Percentiles rank a stretch among this genome's conserved stretches.
Conservation (phyloP, 805 yeast genomes). For the Kuraishia ogatae region DNA sequence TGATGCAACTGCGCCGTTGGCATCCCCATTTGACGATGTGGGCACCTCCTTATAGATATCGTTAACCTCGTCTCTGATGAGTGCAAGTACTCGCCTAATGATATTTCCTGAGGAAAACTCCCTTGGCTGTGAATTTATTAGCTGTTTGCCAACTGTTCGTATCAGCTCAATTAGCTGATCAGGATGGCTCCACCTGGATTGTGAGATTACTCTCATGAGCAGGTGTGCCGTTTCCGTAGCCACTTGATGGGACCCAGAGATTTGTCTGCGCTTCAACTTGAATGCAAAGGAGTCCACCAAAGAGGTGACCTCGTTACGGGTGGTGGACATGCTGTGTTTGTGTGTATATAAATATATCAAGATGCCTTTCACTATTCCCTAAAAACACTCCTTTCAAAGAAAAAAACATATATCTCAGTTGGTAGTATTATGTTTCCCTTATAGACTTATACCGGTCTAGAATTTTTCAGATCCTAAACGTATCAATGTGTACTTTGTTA, state of each 20-base stretch:
- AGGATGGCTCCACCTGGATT: constrained; percentile 78
- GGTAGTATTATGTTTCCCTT: too few species aligned
- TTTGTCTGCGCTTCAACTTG: constrained; percentile 75
- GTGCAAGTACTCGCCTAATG: constrained; percentile 78
- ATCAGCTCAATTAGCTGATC: constrained; percentile 65
- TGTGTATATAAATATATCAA: too few species aligned
- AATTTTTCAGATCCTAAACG: too few species aligned
- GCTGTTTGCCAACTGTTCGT: constrained; percentile 59
- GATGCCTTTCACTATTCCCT: too few species aligned
- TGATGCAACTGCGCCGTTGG: too few species aligned
- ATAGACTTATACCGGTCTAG: too few species aligned
- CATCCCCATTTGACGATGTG: constrained; percentile 12
- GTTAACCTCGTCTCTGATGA: constrained; percentile 80
- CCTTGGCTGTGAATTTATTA: constrained; percentile 79
- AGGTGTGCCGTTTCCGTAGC: constrained; percentile 86
- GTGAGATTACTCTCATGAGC: constrained; percentile 79
- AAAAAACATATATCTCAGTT: too few species aligned
- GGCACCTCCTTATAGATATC: constrained; percentile 22
- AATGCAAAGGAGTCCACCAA: constrained; percentile 23
- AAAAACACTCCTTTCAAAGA: too few species aligned
- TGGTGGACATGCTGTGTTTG: background rate
- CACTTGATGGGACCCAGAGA: constrained; percentile 69
- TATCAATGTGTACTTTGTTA: too few species aligned
- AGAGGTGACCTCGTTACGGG: constrained; percentile 8
- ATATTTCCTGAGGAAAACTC: constrained; percentile 88